phyloP scores from a whole-genome alignment of 192 early-diverging fungal species.

The Umbelopsis sp. region DNA sequence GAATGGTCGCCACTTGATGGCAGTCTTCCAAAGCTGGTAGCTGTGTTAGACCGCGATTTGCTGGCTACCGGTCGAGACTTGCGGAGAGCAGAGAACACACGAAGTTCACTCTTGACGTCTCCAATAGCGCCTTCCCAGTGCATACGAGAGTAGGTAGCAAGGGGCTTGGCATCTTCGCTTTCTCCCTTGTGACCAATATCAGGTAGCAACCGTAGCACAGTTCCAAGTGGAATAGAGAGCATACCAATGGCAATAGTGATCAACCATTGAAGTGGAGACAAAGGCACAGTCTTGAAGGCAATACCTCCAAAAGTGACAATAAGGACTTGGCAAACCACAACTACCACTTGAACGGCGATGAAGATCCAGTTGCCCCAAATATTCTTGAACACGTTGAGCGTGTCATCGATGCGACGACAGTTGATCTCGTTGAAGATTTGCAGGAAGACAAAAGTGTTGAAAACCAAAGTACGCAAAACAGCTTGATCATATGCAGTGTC shows the following conservation, averaged over 20 bases:
- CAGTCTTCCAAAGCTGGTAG: neutral
- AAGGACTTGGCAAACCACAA: slow-evolving; percentile 75
- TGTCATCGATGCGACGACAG: slow-evolving; percentile 79
- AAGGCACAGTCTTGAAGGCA: slow-evolving; percentile 82
- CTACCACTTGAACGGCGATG: slow-evolving; percentile 71
- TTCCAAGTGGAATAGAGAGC: slow-evolving; percentile 81
- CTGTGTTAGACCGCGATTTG: neutral
- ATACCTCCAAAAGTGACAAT: slow-evolving; percentile 89
- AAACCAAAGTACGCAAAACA: slow-evolving; percentile 80
- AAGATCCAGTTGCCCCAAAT: slow-evolving; percentile 83
- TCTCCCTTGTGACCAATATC: slow-evolving; percentile 44
- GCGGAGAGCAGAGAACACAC: slow-evolving; percentile 27
- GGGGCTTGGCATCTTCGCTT: slow-evolving; percentile 39
- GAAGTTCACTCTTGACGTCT: slow-evolving; percentile 36
- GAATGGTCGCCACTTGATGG: neutral
- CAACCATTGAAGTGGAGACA: slow-evolving; percentile 74
- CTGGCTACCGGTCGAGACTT: neutral
- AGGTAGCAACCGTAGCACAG: slow-evolving; percentile 79
- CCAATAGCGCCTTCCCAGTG: slow-evolving; percentile 44
- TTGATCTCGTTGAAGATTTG: slow-evolving; percentile 97
- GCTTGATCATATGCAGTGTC: slow-evolving; percentile 37
- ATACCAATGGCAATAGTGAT: slow-evolving; percentile 80
- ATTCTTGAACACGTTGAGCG: slow-evolving; percentile 87
- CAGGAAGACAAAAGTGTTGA: slow-evolving; percentile 93
- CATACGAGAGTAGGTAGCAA: slow-evolving; percentile 41